These are phyloP conservation scores for Spathaspora girioi DNA, from an alignment of 805 yeast genomes.

Conservation along the genomic window DNA sequence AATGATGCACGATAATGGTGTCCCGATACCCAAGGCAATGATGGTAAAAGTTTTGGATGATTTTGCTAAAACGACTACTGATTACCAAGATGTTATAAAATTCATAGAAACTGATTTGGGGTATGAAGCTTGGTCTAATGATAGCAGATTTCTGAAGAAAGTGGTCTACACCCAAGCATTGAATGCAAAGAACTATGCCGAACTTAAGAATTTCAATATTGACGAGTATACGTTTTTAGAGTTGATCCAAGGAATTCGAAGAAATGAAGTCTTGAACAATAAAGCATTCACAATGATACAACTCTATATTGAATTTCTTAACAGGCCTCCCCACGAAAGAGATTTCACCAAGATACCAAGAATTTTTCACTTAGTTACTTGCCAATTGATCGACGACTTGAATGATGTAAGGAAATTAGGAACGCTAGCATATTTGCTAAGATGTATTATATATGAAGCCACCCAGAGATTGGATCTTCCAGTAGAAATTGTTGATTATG, in stretches of 20 bases:
- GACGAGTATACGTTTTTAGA: slow-evolving; percentile 6
- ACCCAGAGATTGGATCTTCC: slow-evolving; percentile 12
- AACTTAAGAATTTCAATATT: slow-evolving; percentile 1
- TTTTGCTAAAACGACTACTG: slow-evolving; percentile 25
- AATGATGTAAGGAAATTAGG: neutral
- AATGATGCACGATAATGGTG: slow-evolving; percentile 23
- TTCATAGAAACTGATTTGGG: slow-evolving; percentile 35
- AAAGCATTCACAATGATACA: slow-evolving; percentile 6
- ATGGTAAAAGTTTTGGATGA: slow-evolving; percentile 31
- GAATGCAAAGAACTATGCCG: neutral
- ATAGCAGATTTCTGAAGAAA: slow-evolving; percentile 26
- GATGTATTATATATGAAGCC: slow-evolving; percentile 14
- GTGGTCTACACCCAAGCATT: slow-evolving; percentile 17
- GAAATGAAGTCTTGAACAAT: neutral
- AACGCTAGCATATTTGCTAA: slow-evolving; percentile 6
- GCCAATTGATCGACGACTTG: neutral
- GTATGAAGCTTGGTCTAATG: slow-evolving; percentile 23
- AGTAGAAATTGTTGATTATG: slow-evolving; percentile 6
- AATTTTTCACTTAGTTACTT: neutral
- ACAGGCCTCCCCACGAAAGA: neutral
- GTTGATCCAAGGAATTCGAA: neutral
- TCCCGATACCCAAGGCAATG: slow-evolving; percentile 32
- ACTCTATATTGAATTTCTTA: neutral
- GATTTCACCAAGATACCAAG: neutral
- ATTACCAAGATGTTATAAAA: slow-evolving; percentile 21